phyloP scores from a whole-genome alignment of 257 asterid genomes.

The Ehretia macrophylla region DNA sequence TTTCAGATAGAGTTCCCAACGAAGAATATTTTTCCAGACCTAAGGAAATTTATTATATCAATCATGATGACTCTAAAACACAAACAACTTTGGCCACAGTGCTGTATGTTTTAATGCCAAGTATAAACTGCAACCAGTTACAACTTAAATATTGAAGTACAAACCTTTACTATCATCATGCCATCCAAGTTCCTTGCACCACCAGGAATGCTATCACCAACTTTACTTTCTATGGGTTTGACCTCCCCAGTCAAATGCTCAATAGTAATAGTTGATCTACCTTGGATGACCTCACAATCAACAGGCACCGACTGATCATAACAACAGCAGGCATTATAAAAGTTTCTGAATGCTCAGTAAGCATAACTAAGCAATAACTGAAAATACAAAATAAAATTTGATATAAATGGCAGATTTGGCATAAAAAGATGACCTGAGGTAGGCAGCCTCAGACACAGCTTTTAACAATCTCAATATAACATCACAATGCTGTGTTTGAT shows the following conservation, averaged over 20 bases:
- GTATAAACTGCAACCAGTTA: too few relatives aligned
- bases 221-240: constrained; percentile 68
- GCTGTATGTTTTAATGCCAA: too few relatives aligned
- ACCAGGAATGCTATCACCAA: constrained; percentile 95
- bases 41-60: too few relatives aligned
- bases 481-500: too few relatives aligned
- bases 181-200: constrained; percentile 98
- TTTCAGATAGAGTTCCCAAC: too few relatives aligned
- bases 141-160: constrained; percentile 10
- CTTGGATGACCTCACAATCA: constrained; percentile 86
- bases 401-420: background rate
- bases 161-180: constrained; percentile 91
- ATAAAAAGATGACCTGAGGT: too few relatives aligned
- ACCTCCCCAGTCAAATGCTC: constrained; percentile 98
- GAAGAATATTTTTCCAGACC: too few relatives aligned
- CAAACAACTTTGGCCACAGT: too few relatives aligned
- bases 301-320: constrained; percentile 91
- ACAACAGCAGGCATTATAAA: constrained; percentile 22
- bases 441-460: too few relatives aligned
- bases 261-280: constrained; percentile 88
- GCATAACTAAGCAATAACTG: constrained; percentile 13
- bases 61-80: too few relatives aligned
- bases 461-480: too few relatives aligned
- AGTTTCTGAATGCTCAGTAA: constrained; percentile 13
- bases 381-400: constrained; percentile 2